Conservation (phyloP, 495 filamentous ascomycete genomes). For the Penicillium canariense region DNA sequence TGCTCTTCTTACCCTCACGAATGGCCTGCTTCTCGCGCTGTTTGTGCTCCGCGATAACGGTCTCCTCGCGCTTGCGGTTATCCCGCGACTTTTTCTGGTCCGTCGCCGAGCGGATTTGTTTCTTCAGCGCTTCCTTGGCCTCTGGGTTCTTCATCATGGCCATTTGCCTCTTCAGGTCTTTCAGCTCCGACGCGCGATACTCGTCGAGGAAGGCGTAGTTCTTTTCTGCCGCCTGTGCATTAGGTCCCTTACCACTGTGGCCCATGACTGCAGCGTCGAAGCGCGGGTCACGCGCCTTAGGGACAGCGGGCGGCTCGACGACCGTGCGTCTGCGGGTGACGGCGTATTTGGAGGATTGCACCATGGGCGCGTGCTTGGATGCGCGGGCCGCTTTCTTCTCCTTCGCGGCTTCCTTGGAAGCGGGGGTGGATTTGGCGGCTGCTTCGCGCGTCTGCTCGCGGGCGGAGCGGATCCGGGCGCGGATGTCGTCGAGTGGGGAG, state of each 20-base stretch:
- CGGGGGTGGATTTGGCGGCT: conserved; percentile 25
- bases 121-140: conserved; percentile 64
- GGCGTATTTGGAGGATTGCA: conserved; percentile 74
- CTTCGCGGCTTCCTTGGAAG: conserved; percentile 33
- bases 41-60: conserved; percentile 68
- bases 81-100: conserved; percentile 65
- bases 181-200: conserved; percentile 77
- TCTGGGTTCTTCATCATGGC: conserved; percentile 60
- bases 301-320: conserved; percentile 47
- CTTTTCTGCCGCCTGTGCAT: conserved; percentile 53
- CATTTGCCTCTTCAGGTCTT: conserved; percentile 62
- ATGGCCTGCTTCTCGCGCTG: conserved; percentile 80
- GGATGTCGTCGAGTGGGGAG: conserved; percentile 38
- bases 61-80: conserved; percentile 61
- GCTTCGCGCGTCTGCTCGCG: conserved; percentile 41
- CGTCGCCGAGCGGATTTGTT: conserved; percentile 64
- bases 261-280: conserved; percentile 63
- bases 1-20: conserved; percentile 83
- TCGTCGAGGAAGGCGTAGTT: conserved; percentile 85
- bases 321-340: conserved; percentile 78
- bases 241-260: conserved; percentile 24
- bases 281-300: conserved; percentile 73
- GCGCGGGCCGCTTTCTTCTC: conserved; percentile 50
- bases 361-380: conserved; percentile 84
- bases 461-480: conserved; percentile 41